Evolutionary conservation across 805 yeast species (phyloP).

Genomic region (Tetrapisispora phaffii): DNA sequence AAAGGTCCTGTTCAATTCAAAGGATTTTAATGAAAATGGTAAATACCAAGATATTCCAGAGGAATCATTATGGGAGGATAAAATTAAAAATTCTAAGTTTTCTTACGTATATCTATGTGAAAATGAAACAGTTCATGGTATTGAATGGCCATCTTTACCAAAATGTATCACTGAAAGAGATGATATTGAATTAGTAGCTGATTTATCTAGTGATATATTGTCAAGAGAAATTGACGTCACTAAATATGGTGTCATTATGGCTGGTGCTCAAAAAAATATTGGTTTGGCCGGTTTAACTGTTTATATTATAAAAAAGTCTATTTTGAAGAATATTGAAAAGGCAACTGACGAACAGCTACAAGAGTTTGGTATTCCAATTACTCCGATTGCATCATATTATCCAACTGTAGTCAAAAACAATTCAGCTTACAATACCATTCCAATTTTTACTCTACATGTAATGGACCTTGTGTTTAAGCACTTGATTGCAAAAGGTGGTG

Average conservation of each 20-base stretch:
- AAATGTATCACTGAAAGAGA: constrained; percentile 41
- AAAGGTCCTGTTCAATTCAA: constrained; percentile 59
- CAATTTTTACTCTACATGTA: constrained; percentile 83
- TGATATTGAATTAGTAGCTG: constrained; percentile 77
- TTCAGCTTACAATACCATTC: constrained; percentile 92
- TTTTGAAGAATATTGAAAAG: constrained; percentile 44
- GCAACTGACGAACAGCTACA: constrained; percentile 54
- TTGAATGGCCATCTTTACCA: constrained; percentile 55
- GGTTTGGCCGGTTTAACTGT: constrained; percentile 94
- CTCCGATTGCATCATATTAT: constrained; percentile 83
- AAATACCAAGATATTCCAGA: constrained; percentile 62
- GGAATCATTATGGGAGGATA: constrained; percentile 50
- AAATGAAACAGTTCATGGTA: constrained; percentile 95
- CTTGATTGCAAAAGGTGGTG: constrained; percentile 62
- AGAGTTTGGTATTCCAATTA: constrained; percentile 55
- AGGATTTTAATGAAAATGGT: constrained; percentile 36
- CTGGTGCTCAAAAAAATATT: constrained; percentile 97
- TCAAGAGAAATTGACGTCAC: constrained; percentile 73
- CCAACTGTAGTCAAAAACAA: constrained; percentile 80
- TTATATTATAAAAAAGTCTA: constrained; percentile 75
- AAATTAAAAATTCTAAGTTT: constrained; percentile 38
- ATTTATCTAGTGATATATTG: constrained; percentile 87
- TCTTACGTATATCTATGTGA: constrained; percentile 89
- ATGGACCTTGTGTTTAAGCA: constrained; percentile 66
- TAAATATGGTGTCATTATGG: constrained; percentile 82